Base-by-base conservation (phyloP, 2,329 filamentous ascomycete species). In the Chaetomiaceae sp. region DNA sequence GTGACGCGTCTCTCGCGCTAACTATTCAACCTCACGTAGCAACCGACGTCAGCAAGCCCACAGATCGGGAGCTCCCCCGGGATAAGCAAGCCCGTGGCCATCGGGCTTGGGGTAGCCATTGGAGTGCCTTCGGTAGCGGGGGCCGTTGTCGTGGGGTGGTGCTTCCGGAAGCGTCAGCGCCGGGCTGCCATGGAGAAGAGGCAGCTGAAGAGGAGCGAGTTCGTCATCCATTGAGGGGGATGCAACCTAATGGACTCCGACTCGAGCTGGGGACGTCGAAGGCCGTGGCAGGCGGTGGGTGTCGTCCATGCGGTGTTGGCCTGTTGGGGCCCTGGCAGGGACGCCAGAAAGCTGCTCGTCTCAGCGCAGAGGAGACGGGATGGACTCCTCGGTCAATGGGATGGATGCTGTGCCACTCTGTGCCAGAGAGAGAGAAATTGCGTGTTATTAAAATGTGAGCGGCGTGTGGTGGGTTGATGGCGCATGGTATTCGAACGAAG, bases 51-150 rank as follows among this genome's bases (percentile, higher is more conserved):
- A 19, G 46, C 31, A 11, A 47, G 57, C 17, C 39, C 47, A 27
- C 39, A 47, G 19, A 44, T 43, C 34, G 56, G 31, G n/a, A 44
- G 25, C 12, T 37, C 39, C 1, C 36, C 57, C 2, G 56, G 44
- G 8, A 47, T 60, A 19, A 63, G 55, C 37, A 62, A 58, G 42
- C 54, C 54, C 6, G 49, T 63, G 38, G 63, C 61, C 0, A 56
- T 66, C 37, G 64, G 61, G 11, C 31, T 67, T 2, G 65, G 61
- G 7, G 61, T 65, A 1, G 63, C 62, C 2, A 56, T 65, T 25
- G 63, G 64, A 2, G 43, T 63, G 11, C 56, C 62, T 4, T 60
- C 58, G 1, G 44, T 61, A 14, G 52, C 58, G 19, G 64, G 42
- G 14, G 19, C 62, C 25, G 51, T 33, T 8, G 29, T 63, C 14